phyloP scores from a whole-genome alignment of 768 basidiomycete genomes.

The Tylopilus sp. region DNA sequence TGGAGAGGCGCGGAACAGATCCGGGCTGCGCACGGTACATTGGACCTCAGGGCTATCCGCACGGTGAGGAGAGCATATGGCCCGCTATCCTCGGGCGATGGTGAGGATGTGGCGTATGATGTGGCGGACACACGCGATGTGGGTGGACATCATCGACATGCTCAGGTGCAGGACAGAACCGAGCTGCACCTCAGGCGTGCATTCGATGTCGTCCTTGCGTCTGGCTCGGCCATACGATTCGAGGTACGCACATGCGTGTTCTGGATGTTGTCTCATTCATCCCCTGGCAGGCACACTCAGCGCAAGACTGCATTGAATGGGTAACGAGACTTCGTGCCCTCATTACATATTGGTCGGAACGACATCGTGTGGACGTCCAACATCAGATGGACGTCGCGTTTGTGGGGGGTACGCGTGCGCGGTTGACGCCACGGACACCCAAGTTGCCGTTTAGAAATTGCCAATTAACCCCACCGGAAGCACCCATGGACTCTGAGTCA shows the following conservation, averaged over 20 bases:
- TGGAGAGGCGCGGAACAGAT: slow-evolving; percentile 64
- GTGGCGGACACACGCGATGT: slow-evolving; percentile 55
- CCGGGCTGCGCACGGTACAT: slow-evolving; percentile 58
- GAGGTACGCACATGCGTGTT: slow-evolving; percentile 54
- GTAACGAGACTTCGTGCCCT: slow-evolving; percentile 70
- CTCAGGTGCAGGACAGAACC: slow-evolving; percentile 40
- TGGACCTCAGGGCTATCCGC: slow-evolving; percentile 70
- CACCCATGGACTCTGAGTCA: slow-evolving; percentile 50
- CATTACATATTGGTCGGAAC: slow-evolving; percentile 73
- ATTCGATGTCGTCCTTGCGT: slow-evolving; percentile 73
- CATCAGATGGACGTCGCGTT: slow-evolving; percentile 80
- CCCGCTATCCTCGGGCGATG: slow-evolving; percentile 27
- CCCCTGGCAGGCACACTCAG: slow-evolving; percentile 54
- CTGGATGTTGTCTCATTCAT: slow-evolving; percentile 1
- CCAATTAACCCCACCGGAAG: slow-evolving; percentile 45
- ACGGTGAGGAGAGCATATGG: slow-evolving; percentile 54
- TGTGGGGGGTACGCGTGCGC: slow-evolving; percentile 44
- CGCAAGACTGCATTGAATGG: slow-evolving; percentile 77
- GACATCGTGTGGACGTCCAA: slow-evolving; percentile 70
- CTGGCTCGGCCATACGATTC: slow-evolving; percentile 67
- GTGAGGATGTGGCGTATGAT: slow-evolving; percentile 27
- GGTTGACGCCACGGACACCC: slow-evolving; percentile 53
- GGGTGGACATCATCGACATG: slow-evolving; percentile 59
- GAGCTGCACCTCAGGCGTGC: slow-evolving; percentile 56
- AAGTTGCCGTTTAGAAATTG: slow-evolving; percentile 34